Percentiles rank a stretch among this genome's conserved stretches.
These are phyloP conservation scores for Peribolospora baueri DNA, from an alignment of 768 basidiomycete species.

Conservation along the genomic window DNA sequence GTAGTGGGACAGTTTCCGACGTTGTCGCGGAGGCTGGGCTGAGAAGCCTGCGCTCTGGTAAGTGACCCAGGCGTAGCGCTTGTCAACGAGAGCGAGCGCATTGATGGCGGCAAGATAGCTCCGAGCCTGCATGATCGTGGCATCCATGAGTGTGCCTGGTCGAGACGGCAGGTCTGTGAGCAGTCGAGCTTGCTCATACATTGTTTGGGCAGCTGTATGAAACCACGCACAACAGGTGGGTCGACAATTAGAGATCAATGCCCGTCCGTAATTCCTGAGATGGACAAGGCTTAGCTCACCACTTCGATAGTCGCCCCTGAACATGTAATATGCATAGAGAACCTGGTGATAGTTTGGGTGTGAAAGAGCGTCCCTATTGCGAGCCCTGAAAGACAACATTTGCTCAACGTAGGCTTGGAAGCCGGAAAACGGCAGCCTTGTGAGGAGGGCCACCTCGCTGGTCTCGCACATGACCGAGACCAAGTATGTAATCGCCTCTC, in stretches of 20 bases:
- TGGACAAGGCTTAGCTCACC: slow-evolving; percentile 32
- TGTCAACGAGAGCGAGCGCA: slow-evolving; percentile 56
- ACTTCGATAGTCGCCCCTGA: slow-evolving; percentile 66
- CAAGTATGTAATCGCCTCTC: slow-evolving; percentile 55
- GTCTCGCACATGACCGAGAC: slow-evolving; percentile 84
- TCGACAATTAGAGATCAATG: too few relatives aligned
- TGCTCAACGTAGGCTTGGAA: slow-evolving; percentile 68
- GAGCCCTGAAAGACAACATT: slow-evolving; percentile 68
- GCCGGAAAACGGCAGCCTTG: slow-evolving; percentile 58
- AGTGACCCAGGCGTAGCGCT: slow-evolving; percentile 59
- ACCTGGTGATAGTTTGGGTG: slow-evolving; percentile 70
- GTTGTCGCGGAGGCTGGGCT: background rate
- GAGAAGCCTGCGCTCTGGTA: slow-evolving; percentile 1
- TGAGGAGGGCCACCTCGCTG: slow-evolving; percentile 48
- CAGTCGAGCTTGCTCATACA: slow-evolving; percentile 78
- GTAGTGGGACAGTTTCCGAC: slow-evolving; percentile 38
- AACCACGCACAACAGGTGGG: slow-evolving; percentile 1
- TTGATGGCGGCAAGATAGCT: slow-evolving; percentile 63
- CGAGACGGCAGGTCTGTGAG: slow-evolving; percentile 28
- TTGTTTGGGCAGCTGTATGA: slow-evolving; percentile 50
- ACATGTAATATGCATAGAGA: slow-evolving; percentile 79
- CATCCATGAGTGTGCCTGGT: slow-evolving; percentile 23
- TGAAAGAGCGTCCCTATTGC: slow-evolving; percentile 70
- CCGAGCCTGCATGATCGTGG: slow-evolving; percentile 47
- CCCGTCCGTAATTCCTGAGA: background rate